Conservation (phyloP, 1,139 yeast species). For the Pichia sp. region DNA sequence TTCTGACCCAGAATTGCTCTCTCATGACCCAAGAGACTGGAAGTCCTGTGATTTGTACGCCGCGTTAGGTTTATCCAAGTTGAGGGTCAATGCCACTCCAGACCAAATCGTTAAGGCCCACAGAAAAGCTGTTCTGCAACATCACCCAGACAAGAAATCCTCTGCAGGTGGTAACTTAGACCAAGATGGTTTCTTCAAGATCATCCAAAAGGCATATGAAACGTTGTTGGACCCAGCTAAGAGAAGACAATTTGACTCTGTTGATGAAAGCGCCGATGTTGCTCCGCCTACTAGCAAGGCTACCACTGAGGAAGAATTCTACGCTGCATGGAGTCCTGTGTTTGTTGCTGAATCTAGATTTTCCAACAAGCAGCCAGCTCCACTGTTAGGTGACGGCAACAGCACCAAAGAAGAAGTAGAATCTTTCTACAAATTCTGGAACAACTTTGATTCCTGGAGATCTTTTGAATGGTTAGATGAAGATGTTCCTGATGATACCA, state of each 20-base stretch:
- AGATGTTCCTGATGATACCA: conserved; percentile 98
- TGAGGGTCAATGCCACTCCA: conserved; percentile 87
- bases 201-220: conserved; percentile 95
- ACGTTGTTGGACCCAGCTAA: conserved; percentile 77
- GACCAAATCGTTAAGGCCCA: conserved; percentile 96
- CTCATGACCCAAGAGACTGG: conserved; percentile 97
- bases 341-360: conserved; percentile 88
- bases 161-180: conserved; percentile 70
- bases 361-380: conserved; percentile 87
- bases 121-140: conserved; percentile 93
- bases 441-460: conserved; percentile 97
- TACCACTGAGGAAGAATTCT: conserved; percentile 51
- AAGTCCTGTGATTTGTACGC: conserved; percentile 94
- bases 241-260: conserved; percentile 93
- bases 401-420: conserved; percentile 82
- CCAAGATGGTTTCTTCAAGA: conserved; percentile 96
- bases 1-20: conserved; percentile 60
- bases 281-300: conserved; percentile 55
- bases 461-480: conserved; percentile 96
- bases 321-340: conserved; percentile 89
- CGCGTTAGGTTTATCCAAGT: conserved; percentile 87
- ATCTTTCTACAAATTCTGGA: conserved; percentile 85
- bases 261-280: conserved; percentile 84
- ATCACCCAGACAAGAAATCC: conserved; percentile 96
- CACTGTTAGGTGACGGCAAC: conserved; percentile 66